Conservation (phyloP, 225 moss, liverwort and hornwort species). For the Sphagnum contortum region DNA sequence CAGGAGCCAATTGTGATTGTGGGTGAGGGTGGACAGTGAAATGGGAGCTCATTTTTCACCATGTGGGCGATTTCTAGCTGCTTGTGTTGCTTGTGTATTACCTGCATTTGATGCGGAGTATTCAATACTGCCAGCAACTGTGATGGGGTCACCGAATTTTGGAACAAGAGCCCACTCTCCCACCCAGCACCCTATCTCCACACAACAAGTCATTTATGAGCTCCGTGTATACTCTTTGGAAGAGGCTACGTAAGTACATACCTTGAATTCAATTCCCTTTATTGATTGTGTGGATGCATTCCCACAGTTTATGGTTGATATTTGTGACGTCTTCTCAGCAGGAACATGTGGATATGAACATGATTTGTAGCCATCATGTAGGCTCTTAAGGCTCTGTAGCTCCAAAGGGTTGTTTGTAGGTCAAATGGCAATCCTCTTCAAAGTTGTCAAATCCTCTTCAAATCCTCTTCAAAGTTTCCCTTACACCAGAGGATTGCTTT, state of each 20-base stretch:
- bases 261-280: background rate
- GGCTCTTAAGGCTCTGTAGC: too few species aligned
- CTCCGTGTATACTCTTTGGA: conserved; percentile 98
- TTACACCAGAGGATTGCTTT: too few species aligned
- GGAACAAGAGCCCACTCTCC: conserved; percentile 87
- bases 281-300: too few species aligned
- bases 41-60: conserved; percentile 99
- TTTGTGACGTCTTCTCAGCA: too few species aligned
- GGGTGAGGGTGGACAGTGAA: conserved; percentile 58
- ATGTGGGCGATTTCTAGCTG: conserved; percentile 96
- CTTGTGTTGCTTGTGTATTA: conserved; percentile 94
- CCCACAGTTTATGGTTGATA: too few species aligned
- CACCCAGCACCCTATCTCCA: conserved; percentile 89
- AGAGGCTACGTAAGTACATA: conserved; percentile 78
- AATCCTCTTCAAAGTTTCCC: too few species aligned
- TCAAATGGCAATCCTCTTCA: too few species aligned
- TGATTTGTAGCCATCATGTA: too few species aligned
- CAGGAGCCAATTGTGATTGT: background rate
- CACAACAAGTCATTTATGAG: conserved; percentile 96
- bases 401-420: too few species aligned
- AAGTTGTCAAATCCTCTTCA: too few species aligned
- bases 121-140: conserved; percentile 40
- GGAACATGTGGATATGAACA: too few species aligned
- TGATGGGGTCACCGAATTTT: conserved; percentile 70
- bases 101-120: conserved; percentile 67